Conservation (phyloP, 345 rosid genomes). For the Noccaea caerulescens region DNA sequence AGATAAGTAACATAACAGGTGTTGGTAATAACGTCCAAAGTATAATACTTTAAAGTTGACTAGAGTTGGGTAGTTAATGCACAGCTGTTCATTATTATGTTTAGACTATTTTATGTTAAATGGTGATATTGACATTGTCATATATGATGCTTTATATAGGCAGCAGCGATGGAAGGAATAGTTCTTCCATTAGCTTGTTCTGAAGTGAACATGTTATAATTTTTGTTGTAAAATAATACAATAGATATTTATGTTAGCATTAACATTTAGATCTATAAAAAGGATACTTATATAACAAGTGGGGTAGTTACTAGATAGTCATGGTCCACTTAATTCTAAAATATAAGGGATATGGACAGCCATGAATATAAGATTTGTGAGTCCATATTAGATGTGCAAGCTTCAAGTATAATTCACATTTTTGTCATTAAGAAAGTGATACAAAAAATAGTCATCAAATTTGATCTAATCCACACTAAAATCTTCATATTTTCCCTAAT, state of each 20-base stretch:
- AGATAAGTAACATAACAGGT: background rate
- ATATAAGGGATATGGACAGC: background rate
- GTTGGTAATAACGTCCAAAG: background rate
- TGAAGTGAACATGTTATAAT: background rate
- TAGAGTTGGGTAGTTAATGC: background rate
- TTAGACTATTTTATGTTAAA: background rate
- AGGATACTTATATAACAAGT: conserved; percentile 8
- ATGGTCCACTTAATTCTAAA: background rate
- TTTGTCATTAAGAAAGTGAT: background rate
- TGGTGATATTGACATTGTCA: background rate
- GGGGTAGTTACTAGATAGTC: background rate
- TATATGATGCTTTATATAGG: background rate
- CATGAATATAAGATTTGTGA: conserved; percentile 1
- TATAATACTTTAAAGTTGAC: background rate
- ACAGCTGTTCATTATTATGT: background rate
- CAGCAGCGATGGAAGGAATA: background rate
- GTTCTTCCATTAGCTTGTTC: conserved; percentile 9
- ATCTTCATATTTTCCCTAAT: no score
- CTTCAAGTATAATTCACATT: conserved; percentile 8
- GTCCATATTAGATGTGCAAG: background rate
- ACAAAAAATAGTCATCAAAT: background rate
- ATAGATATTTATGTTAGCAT: background rate
- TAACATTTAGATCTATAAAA: background rate
- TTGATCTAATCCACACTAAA: background rate
- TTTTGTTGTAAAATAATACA: background rate